A percentile compares a stretch with the other conserved stretches of the same genome.
Evolutionary conservation across 768 basidiomycete genomes (phyloP).

Genomic region (Tylopilus vinaceipallidus): DNA sequence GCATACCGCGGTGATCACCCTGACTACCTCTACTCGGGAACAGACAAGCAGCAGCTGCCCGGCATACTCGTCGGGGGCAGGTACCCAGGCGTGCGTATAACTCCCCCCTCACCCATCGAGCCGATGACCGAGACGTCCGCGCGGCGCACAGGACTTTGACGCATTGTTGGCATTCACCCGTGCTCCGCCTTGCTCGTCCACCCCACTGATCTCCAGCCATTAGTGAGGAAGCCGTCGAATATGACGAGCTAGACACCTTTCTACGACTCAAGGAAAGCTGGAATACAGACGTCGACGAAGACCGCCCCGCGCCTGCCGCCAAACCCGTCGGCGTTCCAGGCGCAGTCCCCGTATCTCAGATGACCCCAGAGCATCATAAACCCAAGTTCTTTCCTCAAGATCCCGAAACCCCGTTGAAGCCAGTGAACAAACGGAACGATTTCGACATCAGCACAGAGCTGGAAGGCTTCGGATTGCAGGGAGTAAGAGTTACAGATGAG

Average conservation of each 20-base stretch:
- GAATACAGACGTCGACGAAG: constrained; percentile 57
- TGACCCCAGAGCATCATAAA: constrained; percentile 75
- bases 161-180: constrained; percentile 58
- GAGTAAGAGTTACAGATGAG: constrained; percentile 73
- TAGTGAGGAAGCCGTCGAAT: constrained; percentile 86
- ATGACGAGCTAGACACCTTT: constrained; percentile 66
- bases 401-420: constrained; percentile 45
- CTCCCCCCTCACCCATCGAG: neutral
- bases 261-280: constrained; percentile 72
- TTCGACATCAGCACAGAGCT: constrained; percentile 71
- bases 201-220: constrained; percentile 6
- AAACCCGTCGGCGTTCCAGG: constrained; percentile 81
- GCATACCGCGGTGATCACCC: neutral
- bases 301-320: constrained; percentile 49
- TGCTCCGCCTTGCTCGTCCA: neutral
- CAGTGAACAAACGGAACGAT: constrained; percentile 56
- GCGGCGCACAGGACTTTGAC: constrained; percentile 52
- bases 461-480: constrained; percentile 69
- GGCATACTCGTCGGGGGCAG: constrained; percentile 77
- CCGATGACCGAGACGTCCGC: constrained; percentile 9
- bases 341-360: constrained; percentile 68
- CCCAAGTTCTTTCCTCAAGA: constrained; percentile 50
- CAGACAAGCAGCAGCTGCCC: constrained; percentile 83
- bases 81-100: constrained; percentile 67
- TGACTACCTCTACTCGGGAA: too few relatives aligned